Conservation (phyloP, 345 rosid genomes). For the Sonneratia caseolaris region DNA sequence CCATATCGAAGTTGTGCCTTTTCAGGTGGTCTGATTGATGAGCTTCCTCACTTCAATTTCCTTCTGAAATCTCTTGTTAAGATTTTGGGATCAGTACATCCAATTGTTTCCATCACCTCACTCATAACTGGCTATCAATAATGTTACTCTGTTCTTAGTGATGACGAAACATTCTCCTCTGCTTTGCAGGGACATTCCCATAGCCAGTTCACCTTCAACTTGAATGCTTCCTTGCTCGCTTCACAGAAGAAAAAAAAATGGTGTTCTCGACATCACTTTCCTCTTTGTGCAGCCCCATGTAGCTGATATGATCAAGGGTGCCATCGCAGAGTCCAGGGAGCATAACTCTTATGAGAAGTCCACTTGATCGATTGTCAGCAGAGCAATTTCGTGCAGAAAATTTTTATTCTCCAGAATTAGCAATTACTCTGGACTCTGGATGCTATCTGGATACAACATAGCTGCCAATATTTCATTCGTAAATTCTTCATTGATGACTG, state of each 20-base stretch:
- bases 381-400: neutral
- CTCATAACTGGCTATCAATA: neutral
- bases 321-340: conserved; percentile 70
- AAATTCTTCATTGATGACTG: too few relatives aligned
- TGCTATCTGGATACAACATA: too few relatives aligned
- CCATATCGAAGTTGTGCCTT: too few relatives aligned
- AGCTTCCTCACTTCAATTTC: neutral
- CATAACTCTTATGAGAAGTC: conserved; percentile 88
- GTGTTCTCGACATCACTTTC: conserved; percentile 58
- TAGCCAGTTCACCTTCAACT: conserved; percentile 79
- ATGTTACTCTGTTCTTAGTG: neutral
- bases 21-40: neutral
- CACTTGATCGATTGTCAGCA: conserved; percentile 12
- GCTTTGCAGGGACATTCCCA: conserved; percentile 60
- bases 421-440: too few relatives aligned
- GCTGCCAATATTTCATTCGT: too few relatives aligned
- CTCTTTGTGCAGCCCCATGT: conserved; percentile 73
- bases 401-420: neutral
- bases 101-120: neutral
- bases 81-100: neutral
- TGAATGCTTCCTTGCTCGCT: conserved; percentile 56
- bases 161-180: neutral
- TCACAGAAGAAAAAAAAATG: conserved; percentile 76
- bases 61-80: neutral
- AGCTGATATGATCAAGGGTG: conserved; percentile 60